A percentile compares a stretch with the other conserved stretches of the same genome.
Evolutionary conservation across 2,329 filamentous ascomycete genomes (phyloP).

Genomic region (Aspergillus luchuensis): DNA sequence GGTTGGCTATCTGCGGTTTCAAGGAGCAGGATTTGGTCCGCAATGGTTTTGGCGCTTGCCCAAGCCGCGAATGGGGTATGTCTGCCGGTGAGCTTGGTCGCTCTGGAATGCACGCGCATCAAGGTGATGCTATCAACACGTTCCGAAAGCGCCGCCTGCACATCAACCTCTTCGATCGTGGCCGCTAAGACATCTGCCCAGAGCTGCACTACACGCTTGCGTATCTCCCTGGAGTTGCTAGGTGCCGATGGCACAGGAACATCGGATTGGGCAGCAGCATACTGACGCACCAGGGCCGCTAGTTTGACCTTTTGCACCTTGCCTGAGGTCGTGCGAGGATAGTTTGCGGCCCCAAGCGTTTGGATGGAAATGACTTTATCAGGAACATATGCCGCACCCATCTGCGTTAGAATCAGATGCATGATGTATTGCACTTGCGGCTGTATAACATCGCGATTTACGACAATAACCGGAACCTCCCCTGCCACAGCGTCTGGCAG

Average conservation of each 20-base stretch:
- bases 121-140: neutral
- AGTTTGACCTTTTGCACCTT: conserved; percentile 3
- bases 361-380: neutral
- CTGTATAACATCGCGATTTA: neutral
- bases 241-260: too few species aligned
- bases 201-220: neutral
- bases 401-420: neutral
- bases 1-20: neutral
- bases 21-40: neutral
- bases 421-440: neutral
- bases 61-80: neutral
- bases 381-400: neutral
- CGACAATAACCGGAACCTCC: conserved; percentile 1
- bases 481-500: neutral
- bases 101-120: neutral
- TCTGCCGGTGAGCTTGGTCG: neutral
- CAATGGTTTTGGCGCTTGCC: neutral
- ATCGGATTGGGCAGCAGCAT: neutral
- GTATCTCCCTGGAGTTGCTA: neutral
- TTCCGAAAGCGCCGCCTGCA: neutral
- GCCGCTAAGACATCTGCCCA: neutral
- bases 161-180: neutral
- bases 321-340: neutral
- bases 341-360: neutral
- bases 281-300: neutral